Evolutionary conservation across 352 stramenopile species (phyloP), one percentile per base, ranked within the genome.

Genomic region (Plasmopara halstedii): DNA sequence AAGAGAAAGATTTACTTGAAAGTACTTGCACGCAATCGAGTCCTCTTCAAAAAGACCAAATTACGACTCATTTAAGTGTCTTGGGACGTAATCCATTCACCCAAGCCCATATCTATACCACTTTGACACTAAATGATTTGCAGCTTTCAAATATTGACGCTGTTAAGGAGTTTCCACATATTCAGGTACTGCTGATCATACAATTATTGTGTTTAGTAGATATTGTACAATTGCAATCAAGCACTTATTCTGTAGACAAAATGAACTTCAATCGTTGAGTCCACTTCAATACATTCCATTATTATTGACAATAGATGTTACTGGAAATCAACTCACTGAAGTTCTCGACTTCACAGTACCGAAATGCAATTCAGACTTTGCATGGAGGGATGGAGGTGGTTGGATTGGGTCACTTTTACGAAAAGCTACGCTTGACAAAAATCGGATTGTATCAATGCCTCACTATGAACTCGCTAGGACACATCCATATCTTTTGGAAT

Each of bases 341-440:
- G 58, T 70, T 3, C 58, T 90, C 56, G 74, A 89, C 42, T 89
- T 74, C 42, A 61, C 76, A n/a, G 62, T 73, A 0, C 73, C 77
- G 4, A 62, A 67, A 23, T 90, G 79, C 38, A 76, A 62, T n/a
- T 51, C 42, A 2, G 38, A 50, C 25, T 67, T 69, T 27, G 74
- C 73, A 4, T 89, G 73, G 74, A 62, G 70, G n/a, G 61, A 64
- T 27, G 78, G 78, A 8, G 56, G 43, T 34, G 49, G 67, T 14
- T 84, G 73, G 67, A 76, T 86, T 40, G 75, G 79, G 0, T 87
- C 79, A 18, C 47, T 86, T 38, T 18, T 90, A 31, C 75, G 72
- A 10, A 63, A 64, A 29, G 75, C 72, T 13, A 63, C 67, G 8
- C 50, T 88, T 11, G 62, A 64, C 19, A 57, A 53, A 22, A 90